Percentiles rank a stretch among this genome's conserved stretches.
Evolutionary conservation across 345 rosid species (phyloP).

Genomic region (Hibiscus mutabilis): DNA sequence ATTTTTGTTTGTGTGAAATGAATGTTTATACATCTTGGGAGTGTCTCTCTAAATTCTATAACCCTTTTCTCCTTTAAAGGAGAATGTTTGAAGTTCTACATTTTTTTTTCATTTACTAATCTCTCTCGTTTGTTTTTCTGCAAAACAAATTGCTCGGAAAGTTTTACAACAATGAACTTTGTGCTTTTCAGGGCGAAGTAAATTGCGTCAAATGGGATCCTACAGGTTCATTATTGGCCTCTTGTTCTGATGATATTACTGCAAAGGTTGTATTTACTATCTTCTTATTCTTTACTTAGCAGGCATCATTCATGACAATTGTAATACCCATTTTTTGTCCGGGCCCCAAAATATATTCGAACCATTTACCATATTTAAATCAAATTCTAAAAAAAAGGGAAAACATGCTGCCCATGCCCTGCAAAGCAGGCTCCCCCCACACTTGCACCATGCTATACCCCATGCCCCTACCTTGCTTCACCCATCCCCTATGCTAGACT

Average conservation of each 20-base stretch:
- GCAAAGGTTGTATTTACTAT: slow-evolving; percentile 58
- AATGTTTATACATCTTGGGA: background rate
- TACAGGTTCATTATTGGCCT: slow-evolving; percentile 80
- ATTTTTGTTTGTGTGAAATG: background rate
- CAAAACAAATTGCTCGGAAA: background rate
- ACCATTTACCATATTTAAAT: no score
- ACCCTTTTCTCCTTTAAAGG: background rate
- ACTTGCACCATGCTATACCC: no score
- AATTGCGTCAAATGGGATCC: slow-evolving; percentile 99
- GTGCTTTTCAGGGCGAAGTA: slow-evolving; percentile 84
- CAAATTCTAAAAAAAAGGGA: no score
- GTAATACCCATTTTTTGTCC: background rate
- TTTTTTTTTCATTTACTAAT: background rate
- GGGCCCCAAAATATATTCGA: no score
- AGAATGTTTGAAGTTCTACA: background rate
- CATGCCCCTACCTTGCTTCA: no score
- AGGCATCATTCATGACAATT: background rate
- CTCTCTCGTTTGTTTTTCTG: background rate
- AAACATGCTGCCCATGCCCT: no score
- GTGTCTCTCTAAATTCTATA: background rate
- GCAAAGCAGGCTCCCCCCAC: no score
- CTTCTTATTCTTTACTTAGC: slow-evolving; percentile 58
- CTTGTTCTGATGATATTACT: slow-evolving; percentile 95
- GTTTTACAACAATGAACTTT: slow-evolving; percentile 4
- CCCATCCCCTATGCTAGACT: no score